Conservation (phyloP, 345 rosid species). For the Sonneratia caseolaris region DNA sequence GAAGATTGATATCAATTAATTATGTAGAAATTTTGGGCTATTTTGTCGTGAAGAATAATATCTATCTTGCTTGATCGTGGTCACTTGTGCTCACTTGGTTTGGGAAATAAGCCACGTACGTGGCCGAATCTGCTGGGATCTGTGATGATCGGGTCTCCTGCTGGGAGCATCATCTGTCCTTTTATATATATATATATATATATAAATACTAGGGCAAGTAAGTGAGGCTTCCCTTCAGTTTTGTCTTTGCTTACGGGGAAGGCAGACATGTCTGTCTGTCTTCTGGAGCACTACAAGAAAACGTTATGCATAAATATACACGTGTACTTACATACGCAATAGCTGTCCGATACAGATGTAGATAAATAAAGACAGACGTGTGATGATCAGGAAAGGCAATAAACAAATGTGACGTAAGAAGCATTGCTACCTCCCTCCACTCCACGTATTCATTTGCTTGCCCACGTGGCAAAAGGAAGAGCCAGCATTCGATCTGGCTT, state of each 20-base stretch:
- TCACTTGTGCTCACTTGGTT: conserved; percentile 3
- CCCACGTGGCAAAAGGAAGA: conserved; percentile 11
- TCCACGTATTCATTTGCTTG: background rate
- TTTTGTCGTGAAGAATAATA: background rate
- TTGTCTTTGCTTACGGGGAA: conserved; percentile 13
- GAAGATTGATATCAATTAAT: background rate
- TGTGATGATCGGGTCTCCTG: conserved; percentile 10
- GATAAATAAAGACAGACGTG: background rate
- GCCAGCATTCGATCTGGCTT: conserved; percentile 8
- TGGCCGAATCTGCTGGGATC: conserved; percentile 9
- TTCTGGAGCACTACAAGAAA: background rate
- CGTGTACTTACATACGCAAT: background rate
- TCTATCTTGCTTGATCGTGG: background rate
- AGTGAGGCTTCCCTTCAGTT: background rate
- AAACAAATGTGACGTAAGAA: background rate
- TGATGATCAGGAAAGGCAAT: background rate
- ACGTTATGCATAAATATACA: background rate
- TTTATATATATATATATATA: background rate
- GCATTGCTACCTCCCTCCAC: background rate
- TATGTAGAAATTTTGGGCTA: background rate
- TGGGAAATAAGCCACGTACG: conserved; percentile 6
- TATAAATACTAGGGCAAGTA: background rate
- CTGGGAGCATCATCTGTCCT: conserved; percentile 16
- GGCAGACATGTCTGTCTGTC: conserved; percentile 1
- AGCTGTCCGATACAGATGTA: background rate